phyloP scores from a whole-genome alignment of 371 early-diverging fungal genomes.

The Mucor mucedo region DNA sequence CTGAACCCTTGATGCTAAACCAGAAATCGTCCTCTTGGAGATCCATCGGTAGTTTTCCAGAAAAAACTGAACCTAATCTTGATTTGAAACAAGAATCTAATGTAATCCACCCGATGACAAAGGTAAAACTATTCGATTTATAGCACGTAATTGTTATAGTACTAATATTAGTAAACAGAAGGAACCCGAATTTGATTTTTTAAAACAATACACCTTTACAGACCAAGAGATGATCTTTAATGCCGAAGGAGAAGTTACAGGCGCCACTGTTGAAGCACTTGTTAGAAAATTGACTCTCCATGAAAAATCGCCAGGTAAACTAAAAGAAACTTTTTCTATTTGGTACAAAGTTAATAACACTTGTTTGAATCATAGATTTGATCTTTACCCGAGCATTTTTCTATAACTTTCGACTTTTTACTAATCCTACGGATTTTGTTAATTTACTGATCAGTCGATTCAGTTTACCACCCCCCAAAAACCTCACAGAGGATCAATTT shows the following conservation, averaged over 20 bases:
- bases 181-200: conserved; percentile 67
- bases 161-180: not conserved
- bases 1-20: conserved; percentile 8
- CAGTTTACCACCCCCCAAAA: conserved; percentile 71
- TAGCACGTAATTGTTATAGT: not conserved
- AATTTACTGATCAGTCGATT: conserved; percentile 74
- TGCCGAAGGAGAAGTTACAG: conserved; percentile 85
- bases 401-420: conserved; percentile 89
- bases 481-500: conserved; percentile 69
- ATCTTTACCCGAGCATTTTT: conserved; percentile 84
- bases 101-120: not conserved
- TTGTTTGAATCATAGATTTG: conserved; percentile 55
- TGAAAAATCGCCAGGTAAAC: conserved; percentile 62
- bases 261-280: conserved; percentile 84
- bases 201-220: conserved; percentile 61
- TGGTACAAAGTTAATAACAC: no score
- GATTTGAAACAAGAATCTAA: not conserved
- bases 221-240: conserved; percentile 79
- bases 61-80: not conserved
- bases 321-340: not conserved
- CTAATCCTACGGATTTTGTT: conserved; percentile 74
- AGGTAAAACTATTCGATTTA: not conserved
- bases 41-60: conserved; percentile 13
- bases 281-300: conserved; percentile 91
- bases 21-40: conserved; percentile 29